These are phyloP conservation scores for Cercospora janseana DNA, from an alignment of 2,329 filamentous ascomycete species.

Conservation along the genomic window DNA sequence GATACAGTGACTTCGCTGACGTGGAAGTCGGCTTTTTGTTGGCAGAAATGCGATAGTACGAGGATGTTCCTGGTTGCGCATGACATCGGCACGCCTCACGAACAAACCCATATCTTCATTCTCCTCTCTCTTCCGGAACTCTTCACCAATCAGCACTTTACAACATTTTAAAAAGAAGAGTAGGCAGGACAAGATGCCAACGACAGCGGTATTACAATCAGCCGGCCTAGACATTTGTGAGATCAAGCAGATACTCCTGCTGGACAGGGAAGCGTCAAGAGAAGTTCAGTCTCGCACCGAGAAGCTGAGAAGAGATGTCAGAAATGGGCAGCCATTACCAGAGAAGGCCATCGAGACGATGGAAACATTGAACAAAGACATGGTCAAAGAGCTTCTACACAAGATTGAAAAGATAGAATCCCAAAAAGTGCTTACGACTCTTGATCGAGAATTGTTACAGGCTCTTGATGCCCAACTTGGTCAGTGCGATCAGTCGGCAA, in stretches of 20 bases:
- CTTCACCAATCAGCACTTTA: not conserved
- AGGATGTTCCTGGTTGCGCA: constrained; percentile 17
- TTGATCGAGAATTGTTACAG: constrained; percentile 29
- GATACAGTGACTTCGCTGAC: constrained; percentile 10
- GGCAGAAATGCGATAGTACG: constrained; percentile 17
- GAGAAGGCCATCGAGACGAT: constrained; percentile 19
- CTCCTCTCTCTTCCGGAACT: not conserved
- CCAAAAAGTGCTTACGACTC: constrained; percentile 16
- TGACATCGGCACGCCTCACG: constrained; percentile 2
- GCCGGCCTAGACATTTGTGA: constrained; percentile 22
- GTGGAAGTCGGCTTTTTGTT: constrained; percentile 18
- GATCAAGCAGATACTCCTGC: constrained; percentile 23
- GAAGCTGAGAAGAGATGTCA: constrained; percentile 23
- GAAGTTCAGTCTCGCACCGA: constrained; percentile 26
- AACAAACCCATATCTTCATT: not conserved
- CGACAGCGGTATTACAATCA: constrained; percentile 17
- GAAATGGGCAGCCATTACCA: constrained; percentile 16
- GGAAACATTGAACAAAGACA: constrained; percentile 28
- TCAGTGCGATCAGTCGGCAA: constrained; percentile 27
- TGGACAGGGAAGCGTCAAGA: constrained; percentile 26
- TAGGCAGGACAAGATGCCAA: constrained; percentile 10
- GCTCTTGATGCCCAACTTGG: constrained; percentile 27
- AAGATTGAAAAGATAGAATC: constrained; percentile 30
- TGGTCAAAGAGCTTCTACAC: constrained; percentile 26
- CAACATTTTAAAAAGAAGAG: not conserved